These are phyloP conservation scores for Pythium plurisporium DNA, from an alignment of 352 stramenopile genomes.

Conservation along the genomic window DNA sequence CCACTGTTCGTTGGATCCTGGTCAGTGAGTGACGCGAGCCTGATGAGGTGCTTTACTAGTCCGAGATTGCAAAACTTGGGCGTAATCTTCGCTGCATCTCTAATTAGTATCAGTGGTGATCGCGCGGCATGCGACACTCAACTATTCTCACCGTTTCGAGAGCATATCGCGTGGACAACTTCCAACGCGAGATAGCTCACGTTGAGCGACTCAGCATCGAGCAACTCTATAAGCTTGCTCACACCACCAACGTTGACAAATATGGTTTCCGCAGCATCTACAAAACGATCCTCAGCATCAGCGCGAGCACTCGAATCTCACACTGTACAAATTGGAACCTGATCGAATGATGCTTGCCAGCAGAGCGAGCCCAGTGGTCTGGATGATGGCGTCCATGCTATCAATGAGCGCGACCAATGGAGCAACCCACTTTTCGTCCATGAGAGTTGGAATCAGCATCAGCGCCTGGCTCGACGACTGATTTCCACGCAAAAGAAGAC, in stretches of 20 bases:
- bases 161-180: slow-evolving; percentile 48
- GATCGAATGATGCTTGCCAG: slow-evolving; percentile 42
- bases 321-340: too few relatives aligned
- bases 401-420: slow-evolving; percentile 54
- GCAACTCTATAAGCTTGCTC: slow-evolving; percentile 38
- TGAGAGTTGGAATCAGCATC: slow-evolving; percentile 39
- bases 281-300: neutral
- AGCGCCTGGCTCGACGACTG: slow-evolving; percentile 48
- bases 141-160: slow-evolving; percentile 33
- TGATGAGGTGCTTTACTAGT: slow-evolving; percentile 33
- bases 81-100: slow-evolving; percentile 32
- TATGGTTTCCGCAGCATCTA: slow-evolving; percentile 29
- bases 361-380: slow-evolving; percentile 43
- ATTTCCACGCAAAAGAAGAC: neutral
- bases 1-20: slow-evolving; percentile 13
- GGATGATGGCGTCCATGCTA: slow-evolving; percentile 43
- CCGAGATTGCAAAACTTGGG: slow-evolving; percentile 37
- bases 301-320: slow-evolving; percentile 4
- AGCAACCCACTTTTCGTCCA: slow-evolving; percentile 63
- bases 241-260: slow-evolving; percentile 50
- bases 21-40: slow-evolving; percentile 26
- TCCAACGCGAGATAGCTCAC: slow-evolving; percentile 40
- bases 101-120: neutral
- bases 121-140: neutral
- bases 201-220: slow-evolving; percentile 30